These are phyloP conservation scores for Cadophora malorum DNA, from an alignment of 2,329 filamentous ascomycete genomes.

Conservation along the genomic window DNA sequence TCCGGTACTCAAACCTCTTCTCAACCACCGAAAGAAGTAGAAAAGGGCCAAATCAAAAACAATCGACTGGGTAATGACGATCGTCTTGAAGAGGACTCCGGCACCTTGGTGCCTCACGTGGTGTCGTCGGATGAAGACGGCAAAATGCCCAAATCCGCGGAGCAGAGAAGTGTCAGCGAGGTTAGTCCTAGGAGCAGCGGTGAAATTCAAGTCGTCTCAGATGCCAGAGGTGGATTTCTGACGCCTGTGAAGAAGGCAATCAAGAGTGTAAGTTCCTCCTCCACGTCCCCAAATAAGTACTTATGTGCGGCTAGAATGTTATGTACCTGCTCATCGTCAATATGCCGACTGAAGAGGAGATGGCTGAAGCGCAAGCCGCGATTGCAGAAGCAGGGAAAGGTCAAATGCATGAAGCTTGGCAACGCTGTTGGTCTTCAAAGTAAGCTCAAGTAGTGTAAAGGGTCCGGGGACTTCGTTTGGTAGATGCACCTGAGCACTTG, in stretches of 20 bases:
- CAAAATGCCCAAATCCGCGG: not conserved
- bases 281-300: not conserved
- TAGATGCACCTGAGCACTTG: not conserved
- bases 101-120: not conserved
- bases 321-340: slow-evolving; percentile 58
- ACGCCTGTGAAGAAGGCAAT: slow-evolving; percentile 1
- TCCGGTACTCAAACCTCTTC: not conserved
- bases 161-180: not conserved
- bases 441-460: not conserved
- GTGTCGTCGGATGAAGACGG: not conserved
- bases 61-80: not conserved
- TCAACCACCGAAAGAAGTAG: not conserved
- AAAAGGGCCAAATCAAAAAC: not conserved
- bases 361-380: slow-evolving; percentile 20
- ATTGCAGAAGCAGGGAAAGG: slow-evolving; percentile 1
- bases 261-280: not conserved
- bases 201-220: not conserved
- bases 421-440: not conserved
- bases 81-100: not conserved
- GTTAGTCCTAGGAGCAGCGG: not conserved
- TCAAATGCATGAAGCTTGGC: not conserved
- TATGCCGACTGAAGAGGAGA: slow-evolving; percentile 47
- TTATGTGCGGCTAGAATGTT: slow-evolving; percentile 43
- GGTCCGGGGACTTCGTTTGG: not conserved
- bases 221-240: not conserved